A percentile compares a stretch with the other conserved stretches of the same genome.
These are phyloP conservation scores for Xylaria acuta DNA, from an alignment of 495 filamentous ascomycete genomes.

Conservation along the genomic window DNA sequence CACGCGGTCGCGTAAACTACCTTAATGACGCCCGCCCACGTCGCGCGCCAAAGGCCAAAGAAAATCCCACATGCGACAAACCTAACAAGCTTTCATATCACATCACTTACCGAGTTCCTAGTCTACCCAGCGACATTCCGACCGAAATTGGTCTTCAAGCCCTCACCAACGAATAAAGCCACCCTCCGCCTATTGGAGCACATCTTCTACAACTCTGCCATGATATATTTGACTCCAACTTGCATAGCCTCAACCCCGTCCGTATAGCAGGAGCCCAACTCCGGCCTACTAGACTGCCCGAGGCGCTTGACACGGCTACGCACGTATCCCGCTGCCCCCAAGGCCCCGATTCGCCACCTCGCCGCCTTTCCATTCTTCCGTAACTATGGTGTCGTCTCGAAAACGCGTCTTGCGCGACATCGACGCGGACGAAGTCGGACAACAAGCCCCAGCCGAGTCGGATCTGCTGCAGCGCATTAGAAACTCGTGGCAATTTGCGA, in stretches of 20 bases:
- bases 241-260: not conserved
- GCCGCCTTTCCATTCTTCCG: not conserved
- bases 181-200: not conserved
- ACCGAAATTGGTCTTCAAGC: not conserved
- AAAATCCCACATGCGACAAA: conserved; percentile 30
- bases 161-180: not conserved
- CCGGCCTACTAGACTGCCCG: not conserved
- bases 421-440: conserved; percentile 52
- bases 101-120: not conserved
- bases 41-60: conserved; percentile 18
- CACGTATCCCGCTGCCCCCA: not conserved
- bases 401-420: conserved; percentile 78
- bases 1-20: conserved; percentile 21
- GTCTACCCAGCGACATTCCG: conserved; percentile 5
- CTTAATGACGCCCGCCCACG: conserved; percentile 28
- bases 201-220: conserved; percentile 2
- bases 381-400: conserved; percentile 60
- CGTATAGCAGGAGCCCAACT: conserved; percentile 5
- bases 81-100: conserved; percentile 10
- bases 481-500: conserved; percentile 94
- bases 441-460: conserved; percentile 54
- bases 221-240: conserved; percentile 4
- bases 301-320: conserved; percentile 3
- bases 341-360: not conserved
- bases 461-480: conserved; percentile 71